phyloP scores from a whole-genome alignment of 2,329 filamentous ascomycete genomes.

The Cladosporium velox region DNA sequence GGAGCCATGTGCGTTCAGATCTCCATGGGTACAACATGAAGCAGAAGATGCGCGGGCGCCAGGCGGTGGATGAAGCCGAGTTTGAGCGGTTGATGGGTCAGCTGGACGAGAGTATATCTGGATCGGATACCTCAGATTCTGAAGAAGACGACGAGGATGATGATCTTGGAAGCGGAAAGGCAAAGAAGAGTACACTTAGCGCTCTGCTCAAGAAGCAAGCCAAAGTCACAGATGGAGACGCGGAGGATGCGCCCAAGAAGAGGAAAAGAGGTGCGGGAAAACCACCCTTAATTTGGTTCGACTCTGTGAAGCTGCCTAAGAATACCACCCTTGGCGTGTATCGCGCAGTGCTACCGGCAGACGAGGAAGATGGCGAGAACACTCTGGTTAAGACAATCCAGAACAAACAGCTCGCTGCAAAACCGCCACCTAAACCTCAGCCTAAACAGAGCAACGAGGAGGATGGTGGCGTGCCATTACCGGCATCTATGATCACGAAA shows the following conservation, averaged over 20 bases:
- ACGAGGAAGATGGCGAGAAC: conserved; percentile 67
- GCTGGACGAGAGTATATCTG: conserved; percentile 88
- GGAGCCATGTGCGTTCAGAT: conserved; percentile 84
- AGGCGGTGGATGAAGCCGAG: conserved; percentile 73
- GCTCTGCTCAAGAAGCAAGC: conserved; percentile 82
- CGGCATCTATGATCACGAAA: conserved; percentile 37
- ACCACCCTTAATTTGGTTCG: conserved; percentile 82
- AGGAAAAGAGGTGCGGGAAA: conserved; percentile 62
- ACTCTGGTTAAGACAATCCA: conserved; percentile 67
- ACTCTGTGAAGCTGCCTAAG: conserved; percentile 69
- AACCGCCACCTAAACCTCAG: conserved; percentile 49
- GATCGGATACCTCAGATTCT: conserved; percentile 63
- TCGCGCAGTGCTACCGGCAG: conserved; percentile 71
- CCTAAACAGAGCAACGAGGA: conserved; percentile 48
- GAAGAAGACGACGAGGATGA: conserved; percentile 73
- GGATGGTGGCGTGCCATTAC: conserved; percentile 59
- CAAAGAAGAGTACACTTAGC: conserved; percentile 71
- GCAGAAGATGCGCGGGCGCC: conserved; percentile 75
- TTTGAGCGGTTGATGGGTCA: conserved; percentile 86
- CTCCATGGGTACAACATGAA: conserved; percentile 94
- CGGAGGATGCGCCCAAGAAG: conserved; percentile 52
- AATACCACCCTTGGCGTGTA: conserved; percentile 87
- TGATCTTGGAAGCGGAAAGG: conserved; percentile 43
- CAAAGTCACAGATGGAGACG: conserved; percentile 62
- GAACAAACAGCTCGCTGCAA: conserved; percentile 74